Evolutionary conservation across 2,329 filamentous ascomycete species (phyloP).

Genomic region (Fusarium foetens): DNA sequence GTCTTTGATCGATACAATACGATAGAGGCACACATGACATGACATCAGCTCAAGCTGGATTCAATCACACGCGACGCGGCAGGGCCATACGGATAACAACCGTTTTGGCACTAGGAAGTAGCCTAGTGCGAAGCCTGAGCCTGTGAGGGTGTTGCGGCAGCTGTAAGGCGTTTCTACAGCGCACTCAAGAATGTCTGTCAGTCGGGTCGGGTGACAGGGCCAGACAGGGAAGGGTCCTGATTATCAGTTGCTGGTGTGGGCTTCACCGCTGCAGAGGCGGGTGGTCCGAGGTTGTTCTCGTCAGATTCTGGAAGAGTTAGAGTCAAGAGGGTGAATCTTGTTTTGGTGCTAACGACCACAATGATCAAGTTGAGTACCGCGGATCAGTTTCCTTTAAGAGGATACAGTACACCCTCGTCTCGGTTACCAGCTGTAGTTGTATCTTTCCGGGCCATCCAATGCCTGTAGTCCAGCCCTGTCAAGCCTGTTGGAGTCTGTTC

Average conservation of each 20-base stretch:
- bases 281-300: slow-evolving; percentile 25
- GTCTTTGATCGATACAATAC: slow-evolving; percentile 9
- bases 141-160: slow-evolving; percentile 6
- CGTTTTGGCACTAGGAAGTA: slow-evolving; percentile 16
- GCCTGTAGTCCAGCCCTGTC: slow-evolving; percentile 10
- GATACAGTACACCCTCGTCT: not conserved
- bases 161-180: not conserved
- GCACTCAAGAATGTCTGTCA: not conserved
- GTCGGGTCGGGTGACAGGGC: not conserved
- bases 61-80: slow-evolving; percentile 23
- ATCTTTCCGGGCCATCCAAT: not conserved
- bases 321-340: slow-evolving; percentile 23
- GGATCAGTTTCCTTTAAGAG: slow-evolving; percentile 12
- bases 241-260: slow-evolving; percentile 11
- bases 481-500: not conserved
- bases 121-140: not conserved
- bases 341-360: slow-evolving; percentile 9
- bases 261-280: slow-evolving; percentile 33
- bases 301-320: slow-evolving; percentile 23
- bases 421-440: not conserved
- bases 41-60: slow-evolving; percentile 31
- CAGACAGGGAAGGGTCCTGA: not conserved
- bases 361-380: slow-evolving; percentile 14
- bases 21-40: slow-evolving; percentile 22
- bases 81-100: slow-evolving; percentile 25